Base-by-base conservation (phyloP, 768 basidiomycete genomes). In the Suillus subluteus region DNA sequence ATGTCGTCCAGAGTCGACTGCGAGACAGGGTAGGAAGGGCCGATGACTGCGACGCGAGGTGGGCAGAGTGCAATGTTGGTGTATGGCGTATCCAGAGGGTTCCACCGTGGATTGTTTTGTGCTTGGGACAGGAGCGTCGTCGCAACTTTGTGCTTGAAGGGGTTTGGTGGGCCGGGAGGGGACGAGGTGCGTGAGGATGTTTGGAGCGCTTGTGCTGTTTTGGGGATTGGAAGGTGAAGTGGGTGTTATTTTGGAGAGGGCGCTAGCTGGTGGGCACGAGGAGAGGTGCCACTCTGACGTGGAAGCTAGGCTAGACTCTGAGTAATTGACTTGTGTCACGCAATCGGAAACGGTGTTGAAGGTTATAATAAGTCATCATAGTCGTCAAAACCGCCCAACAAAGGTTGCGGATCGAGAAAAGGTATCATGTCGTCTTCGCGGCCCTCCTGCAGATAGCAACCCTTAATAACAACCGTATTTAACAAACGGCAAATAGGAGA, bases 201-300 rank as follows among this genome's bases (percentile, higher is more conserved):
- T 15, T 82, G 75, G 38, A 93, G 84, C 1, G 91, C 82, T 3
- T 84, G 89, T 68, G 91, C 88, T 8, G 84, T 84, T 69, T 85
- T 85, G 0, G 88, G 86, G 1, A 84, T 84, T 6, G 84, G 75
- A 7, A 82, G 73, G 6, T 80, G 82, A 32, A 75, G 18, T 3
- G 70, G 58, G 23, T 69, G 70, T 0, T 70, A 26, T 15, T 13
- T 72, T 70, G 40, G 77, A 67, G 7, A 70, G 52, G 3, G 71
- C 70, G 12, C 70, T 67, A 0, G 73, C 65, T 8, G 82, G 75
- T 4, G 74, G 73, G 8, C 75, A 73, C 2, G 85, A 71, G 3
- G 89, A 91, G 0, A 94, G 80, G 73, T 93, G 91, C 87, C 90
- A 89, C 71, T 90, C 84, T 21, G 90, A 83, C 8, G 85, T 81